Evolutionary conservation across 2,329 filamentous ascomycete species (phyloP), one percentile per base, ranked within the genome.

Genomic region (Trichoderma koningii): DNA sequence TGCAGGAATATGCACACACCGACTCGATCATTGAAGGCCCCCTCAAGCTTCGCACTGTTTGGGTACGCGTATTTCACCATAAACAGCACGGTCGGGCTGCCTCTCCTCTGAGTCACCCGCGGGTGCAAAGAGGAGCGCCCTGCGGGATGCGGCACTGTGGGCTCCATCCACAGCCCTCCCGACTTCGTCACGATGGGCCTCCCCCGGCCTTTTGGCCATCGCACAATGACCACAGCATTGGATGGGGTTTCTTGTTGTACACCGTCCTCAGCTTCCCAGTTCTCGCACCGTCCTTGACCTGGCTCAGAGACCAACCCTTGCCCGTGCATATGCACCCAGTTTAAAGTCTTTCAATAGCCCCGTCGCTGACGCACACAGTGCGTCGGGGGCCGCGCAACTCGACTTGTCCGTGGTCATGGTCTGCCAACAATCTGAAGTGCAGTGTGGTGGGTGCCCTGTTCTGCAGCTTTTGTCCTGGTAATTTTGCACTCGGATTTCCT

Each of bases 271-370:
- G 0, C 2, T 9, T 6, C 6, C 14, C 5, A 3, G 5, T 6
- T 17, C 34, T 26, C 41, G 14, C 60, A 63, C 60, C 45, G 60
- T 47, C 14, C 3, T 7, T 15, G 21, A n/a, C n/a, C 34, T 19
- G 1, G n/a, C 10, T 6, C 1, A 38, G 50, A 38, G 60, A 47
- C 60, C 38, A 47, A 53, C 50, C 60, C 50, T 55, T 63, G 60
- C 42, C 60, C 44, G 42, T 55, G 60, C 60, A 63, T 63, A 63
- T 63, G 60, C 60, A 63, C 48, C 60, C 60, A 55, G 53, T 63
- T 47, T 63, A 63, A 63, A 63, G 60, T 63, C 59, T 19, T 53
- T 61, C 47, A 42, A 17, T 12, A 45, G 38, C 41, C 10, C 34
- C n/a, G 34, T 53, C 50, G 26, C 41, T 55, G 60, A 47, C 41